Conservation (phyloP, 2,329 filamentous ascomycete species). For the Colletotrichum scovillei region DNA sequence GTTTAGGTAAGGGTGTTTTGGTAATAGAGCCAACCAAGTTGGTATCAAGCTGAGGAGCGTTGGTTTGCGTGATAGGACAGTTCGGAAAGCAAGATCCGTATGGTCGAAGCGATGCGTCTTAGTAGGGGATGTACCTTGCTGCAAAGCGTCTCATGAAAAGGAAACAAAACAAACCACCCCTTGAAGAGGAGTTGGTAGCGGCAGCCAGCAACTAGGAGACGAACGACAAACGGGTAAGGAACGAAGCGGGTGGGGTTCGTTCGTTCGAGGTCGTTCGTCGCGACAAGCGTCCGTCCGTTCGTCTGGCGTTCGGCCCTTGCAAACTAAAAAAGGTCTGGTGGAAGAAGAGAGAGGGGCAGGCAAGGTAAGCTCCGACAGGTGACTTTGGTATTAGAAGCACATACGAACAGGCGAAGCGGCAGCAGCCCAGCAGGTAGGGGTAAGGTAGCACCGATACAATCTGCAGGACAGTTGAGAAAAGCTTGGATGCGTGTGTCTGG, state of each 20-base stretch:
- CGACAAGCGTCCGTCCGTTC: conserved; percentile 17
- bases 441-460: not conserved
- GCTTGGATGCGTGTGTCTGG: not conserved
- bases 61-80: not conserved
- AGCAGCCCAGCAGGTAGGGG: not conserved
- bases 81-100: not conserved
- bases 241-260: not conserved
- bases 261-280: conserved; percentile 3
- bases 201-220: not conserved
- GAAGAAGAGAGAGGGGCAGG: not conserved
- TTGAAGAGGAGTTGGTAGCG: conserved; percentile 2
- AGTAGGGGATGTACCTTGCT: not conserved
- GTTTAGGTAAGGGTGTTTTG: not conserved
- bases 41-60: not conserved
- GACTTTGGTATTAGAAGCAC: not conserved
- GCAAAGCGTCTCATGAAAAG: not conserved
- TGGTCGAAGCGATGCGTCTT: conserved; percentile 6
- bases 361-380: not conserved
- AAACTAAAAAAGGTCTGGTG: not conserved
- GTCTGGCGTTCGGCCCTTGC: conserved; percentile 25
- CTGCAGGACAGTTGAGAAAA: not conserved
- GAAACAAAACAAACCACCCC: conserved; percentile 8
- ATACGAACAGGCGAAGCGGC: not conserved
- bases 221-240: not conserved
- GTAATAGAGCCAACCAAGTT: not conserved